Base-by-base conservation (phyloP, 768 basidiomycete species). In the Tylopilus sp. region DNA sequence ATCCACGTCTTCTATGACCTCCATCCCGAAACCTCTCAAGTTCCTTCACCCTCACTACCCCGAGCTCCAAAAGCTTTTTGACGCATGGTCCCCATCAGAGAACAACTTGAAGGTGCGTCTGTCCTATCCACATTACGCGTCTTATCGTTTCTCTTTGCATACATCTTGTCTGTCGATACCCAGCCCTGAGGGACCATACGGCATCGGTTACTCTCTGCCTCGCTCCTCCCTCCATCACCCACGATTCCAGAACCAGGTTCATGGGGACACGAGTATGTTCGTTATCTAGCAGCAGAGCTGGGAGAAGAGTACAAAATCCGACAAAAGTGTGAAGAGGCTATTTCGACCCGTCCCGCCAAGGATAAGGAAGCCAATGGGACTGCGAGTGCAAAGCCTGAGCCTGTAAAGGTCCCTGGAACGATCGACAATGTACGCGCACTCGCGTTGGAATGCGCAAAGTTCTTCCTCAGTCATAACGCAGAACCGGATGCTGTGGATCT, bases 181-280 rank as follows among this genome's bases (percentile, higher is more conserved):
- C 86, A 97, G 74, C 92, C 93, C 36, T 87, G 97, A 45, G 96
- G 96, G 52, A 99, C 97, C 3, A 85, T 99, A 26, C 84, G 85
- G 57, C 98, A 97, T 74, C 89, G 95, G 43, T 81, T 98, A 21
- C 78, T 94, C 31, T 87, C 91, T 8, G 82, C 85, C 10, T 81
- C 86, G 17, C 75, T 87, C 45, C 81, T 83, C 41, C 82, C 85
- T 30, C 64, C 79, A 17, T 77, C 83, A 36, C 82, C 87, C 3
- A 82, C 84, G 4, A 81, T 90, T 21, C 79, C 87, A 3, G 91
- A 93, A 59, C 95, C 97, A 0, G 95, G 96, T n/a, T 80, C 85
- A 29, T 99, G 97, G 97, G 97, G 97, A 4, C 95, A 99, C 68
- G 97, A 99, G 76, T 99, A 99, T 65, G 92, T 98, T 49, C 86